Evolutionary conservation across 2,329 filamentous ascomycete species (phyloP), one percentile per base, ranked within the genome.

Genomic region (Aspergillus niger): DNA sequence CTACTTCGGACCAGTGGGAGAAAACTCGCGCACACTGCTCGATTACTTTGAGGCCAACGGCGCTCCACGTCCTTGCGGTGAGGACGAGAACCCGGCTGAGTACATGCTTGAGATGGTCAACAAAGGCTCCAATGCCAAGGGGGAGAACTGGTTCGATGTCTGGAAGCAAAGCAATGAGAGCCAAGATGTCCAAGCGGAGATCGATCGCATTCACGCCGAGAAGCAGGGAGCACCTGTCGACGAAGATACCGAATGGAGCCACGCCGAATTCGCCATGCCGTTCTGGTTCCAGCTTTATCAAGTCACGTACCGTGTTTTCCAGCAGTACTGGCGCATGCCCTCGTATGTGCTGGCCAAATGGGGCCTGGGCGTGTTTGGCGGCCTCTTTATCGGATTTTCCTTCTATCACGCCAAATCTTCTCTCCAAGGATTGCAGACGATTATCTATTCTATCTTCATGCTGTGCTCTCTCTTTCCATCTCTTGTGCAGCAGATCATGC

Each of bases 311-410:
- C 90, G 92, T 69, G 89, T 93, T 30, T 93, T 93, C 79, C 84
- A 92, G 73, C 91, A 96, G 74, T 94, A 93, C 83, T 96, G 91
- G 91, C 89, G 92, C 62, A 92, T 88, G 0, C 92, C 92, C 0
- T 85, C 86, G 1, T 96, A 96, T 79, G 92, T 96, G 74, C 94
- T 92, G 79, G 87, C 90, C 69, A 96, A 96, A 80, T 74, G 83
- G 1, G 78, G 82, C 2, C 86, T 95, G 17, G 30, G 17, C 22
- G 24, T 76, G 85, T 20, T n/a, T 1, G n/a, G 63, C 57, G 58
- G 87, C 3, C 81, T 94, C 7, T 94, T 93, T 74, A 90, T 94
- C 70, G 91, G 91, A 32, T 91, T 92, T 74, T 88, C 89, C 62
- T 92, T 95, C 78, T 91, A 85, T 82, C 83, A 86, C 26, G 87